Percentiles rank a stretch among this genome's conserved stretches.
Conservation (phyloP, 1,139 yeast species). For the Pneumocystis carinii region DNA sequence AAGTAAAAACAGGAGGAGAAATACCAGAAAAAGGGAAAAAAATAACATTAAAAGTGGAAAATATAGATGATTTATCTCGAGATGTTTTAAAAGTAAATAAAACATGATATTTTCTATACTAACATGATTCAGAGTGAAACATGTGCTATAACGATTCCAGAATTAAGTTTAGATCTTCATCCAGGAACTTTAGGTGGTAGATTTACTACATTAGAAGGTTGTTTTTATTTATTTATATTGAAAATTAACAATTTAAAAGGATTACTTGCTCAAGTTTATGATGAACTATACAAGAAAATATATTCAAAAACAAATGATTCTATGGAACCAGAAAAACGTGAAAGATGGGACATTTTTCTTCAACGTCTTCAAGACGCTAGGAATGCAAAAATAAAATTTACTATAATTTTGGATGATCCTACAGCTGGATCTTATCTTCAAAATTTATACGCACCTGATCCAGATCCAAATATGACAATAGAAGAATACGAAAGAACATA, state of each 20-base stretch:
- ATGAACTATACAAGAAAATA: constrained; percentile 74
- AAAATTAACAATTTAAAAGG: constrained; percentile 40
- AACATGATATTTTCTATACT: neutral
- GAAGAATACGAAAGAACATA: constrained; percentile 48
- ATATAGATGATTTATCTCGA: constrained; percentile 85
- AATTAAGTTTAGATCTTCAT: constrained; percentile 73
- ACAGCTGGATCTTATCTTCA: constrained; percentile 89
- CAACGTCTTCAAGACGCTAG: constrained; percentile 63
- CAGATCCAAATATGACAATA: constrained; percentile 84
- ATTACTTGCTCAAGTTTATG: constrained; percentile 69
- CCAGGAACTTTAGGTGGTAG: constrained; percentile 98
- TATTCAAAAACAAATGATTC: constrained; percentile 81
- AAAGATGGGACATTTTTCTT: constrained; percentile 71
- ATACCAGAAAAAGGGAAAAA: constrained; percentile 75
- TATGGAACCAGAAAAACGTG: constrained; percentile 63
- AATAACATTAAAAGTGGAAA: constrained; percentile 62
- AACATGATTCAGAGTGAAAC: constrained; percentile 37
- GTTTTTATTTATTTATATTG: neutral
- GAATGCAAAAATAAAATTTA: constrained; percentile 69
- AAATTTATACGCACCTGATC: constrained; percentile 95
- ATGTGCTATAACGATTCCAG: constrained; percentile 75
- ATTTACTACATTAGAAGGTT: constrained; percentile 57
- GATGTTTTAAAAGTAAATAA: constrained; percentile 65
- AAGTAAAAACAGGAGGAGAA: constrained; percentile 96
- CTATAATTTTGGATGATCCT: constrained; percentile 84